Percentiles rank a stretch among this genome's conserved stretches.
Evolutionary conservation across 805 yeast genomes (phyloP).

Genomic region (Nakazawaea wyomingensis): DNA sequence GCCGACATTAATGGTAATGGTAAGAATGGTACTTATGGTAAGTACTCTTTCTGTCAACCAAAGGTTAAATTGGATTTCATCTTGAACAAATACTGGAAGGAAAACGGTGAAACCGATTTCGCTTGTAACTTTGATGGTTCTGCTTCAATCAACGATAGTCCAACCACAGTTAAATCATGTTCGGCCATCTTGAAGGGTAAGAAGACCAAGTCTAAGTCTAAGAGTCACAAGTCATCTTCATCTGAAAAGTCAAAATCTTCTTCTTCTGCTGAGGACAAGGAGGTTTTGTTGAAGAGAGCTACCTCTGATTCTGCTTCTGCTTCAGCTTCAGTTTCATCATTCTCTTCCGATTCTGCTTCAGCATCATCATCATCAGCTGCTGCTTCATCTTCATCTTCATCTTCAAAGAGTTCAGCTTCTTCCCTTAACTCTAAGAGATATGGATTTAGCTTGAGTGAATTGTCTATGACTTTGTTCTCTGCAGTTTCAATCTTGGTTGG

Average conservation of each 20-base stretch:
- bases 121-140: constrained; percentile 72
- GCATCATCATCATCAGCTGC: constrained; percentile 16
- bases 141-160: constrained; percentile 44
- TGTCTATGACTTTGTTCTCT: constrained; percentile 5
- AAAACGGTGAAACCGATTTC: constrained; percentile 33
- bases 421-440: constrained; percentile 8
- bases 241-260: neutral
- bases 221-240: constrained; percentile 17
- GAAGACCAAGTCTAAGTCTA: constrained; percentile 13
- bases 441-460: constrained; percentile 5
- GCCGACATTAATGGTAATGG: constrained; percentile 59
- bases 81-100: constrained; percentile 57
- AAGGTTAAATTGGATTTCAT: constrained; percentile 63
- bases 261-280: neutral
- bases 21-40: constrained; percentile 62
- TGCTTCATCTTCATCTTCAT: constrained; percentile 13
- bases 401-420: constrained; percentile 6
- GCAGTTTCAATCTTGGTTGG: constrained; percentile 8
- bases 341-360: constrained; percentile 14
- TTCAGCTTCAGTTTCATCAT: constrained; percentile 20
- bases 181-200: constrained; percentile 43
- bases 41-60: constrained; percentile 64
- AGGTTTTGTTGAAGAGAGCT: neutral
- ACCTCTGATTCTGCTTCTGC: neutral
- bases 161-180: constrained; percentile 50